These are phyloP conservation scores for Aspergillus costaricaensis DNA, from an alignment of 2,329 filamentous ascomycete species.

Conservation along the genomic window DNA sequence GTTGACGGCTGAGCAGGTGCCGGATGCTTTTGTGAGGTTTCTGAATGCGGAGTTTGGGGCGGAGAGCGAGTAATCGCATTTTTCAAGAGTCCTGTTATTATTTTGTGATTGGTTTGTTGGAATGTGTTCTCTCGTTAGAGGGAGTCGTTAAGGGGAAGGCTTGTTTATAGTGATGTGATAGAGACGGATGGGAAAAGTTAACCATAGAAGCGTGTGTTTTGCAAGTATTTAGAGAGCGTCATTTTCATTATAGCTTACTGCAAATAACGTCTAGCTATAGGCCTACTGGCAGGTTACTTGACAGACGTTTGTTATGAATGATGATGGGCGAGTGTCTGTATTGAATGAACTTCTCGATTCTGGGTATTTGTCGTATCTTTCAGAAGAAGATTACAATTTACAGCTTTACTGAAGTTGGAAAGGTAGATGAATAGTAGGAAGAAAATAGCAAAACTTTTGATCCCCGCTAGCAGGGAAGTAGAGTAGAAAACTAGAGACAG, in stretches of 20 bases:
- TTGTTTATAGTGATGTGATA: not conserved
- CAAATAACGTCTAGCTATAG: too few relatives aligned
- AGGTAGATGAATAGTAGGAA: not conserved
- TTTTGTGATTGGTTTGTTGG: not conserved
- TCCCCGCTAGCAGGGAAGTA: not conserved
- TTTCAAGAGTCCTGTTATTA: not conserved
- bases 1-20: conserved; percentile 38
- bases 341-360: too few relatives aligned
- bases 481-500: not conserved
- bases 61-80: conserved; percentile 16
- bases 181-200: not conserved
- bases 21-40: conserved; percentile 50
- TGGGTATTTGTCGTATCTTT: too few relatives aligned
- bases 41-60: conserved; percentile 47
- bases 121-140: too few relatives aligned
- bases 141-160: too few relatives aligned
- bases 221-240: not conserved
- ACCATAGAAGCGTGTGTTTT: conserved; percentile 2
- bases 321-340: not conserved
- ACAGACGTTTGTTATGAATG: not conserved
- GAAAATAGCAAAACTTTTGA: not conserved
- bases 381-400: too few relatives aligned
- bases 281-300: not conserved
- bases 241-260: not conserved
- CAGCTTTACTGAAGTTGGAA: not conserved